Evolutionary conservation across 2,329 filamentous ascomycete species (phyloP).

Genomic region (Trichoderma koningiopsis): DNA sequence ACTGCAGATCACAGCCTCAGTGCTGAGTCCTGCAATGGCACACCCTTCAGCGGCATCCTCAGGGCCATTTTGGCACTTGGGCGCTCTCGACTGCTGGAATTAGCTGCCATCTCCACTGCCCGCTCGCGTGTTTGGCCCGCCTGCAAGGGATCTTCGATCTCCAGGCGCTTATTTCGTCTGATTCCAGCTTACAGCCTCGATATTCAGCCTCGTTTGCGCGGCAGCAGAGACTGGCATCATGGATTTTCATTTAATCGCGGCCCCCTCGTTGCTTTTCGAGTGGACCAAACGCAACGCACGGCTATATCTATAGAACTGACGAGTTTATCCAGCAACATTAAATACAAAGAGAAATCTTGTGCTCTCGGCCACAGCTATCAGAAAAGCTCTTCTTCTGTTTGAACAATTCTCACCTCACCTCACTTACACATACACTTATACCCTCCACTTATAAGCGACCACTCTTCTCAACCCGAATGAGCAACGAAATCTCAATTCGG

Average conservation of each 20-base stretch:
- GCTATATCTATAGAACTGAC: constrained; percentile 1
- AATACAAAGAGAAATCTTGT: neutral
- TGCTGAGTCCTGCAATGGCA: constrained; percentile 22
- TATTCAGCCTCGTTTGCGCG: constrained; percentile 14
- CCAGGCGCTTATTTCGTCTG: constrained; percentile 17
- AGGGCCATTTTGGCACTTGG: neutral
- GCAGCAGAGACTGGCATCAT: neutral
- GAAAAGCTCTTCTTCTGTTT: neutral
- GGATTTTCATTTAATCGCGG: constrained; percentile 7
- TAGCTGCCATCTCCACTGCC: constrained; percentile 1
- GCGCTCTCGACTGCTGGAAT: neutral
- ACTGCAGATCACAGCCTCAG: constrained; percentile 23
- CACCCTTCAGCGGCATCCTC: neutral
- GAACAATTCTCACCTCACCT: neutral
- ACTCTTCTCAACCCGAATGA: neutral
- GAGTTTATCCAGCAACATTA: neutral
- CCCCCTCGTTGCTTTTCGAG: constrained; percentile 19
- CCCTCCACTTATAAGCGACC: neutral
- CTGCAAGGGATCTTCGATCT: constrained; percentile 10
- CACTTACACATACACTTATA: neutral
- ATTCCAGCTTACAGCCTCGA: constrained; percentile 14
- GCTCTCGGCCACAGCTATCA: neutral
- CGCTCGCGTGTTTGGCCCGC: neutral
- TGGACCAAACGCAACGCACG: neutral
- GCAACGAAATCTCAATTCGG: neutral